Conservation (phyloP, 495 filamentous ascomycete species). For the Ramalina peruviana region DNA sequence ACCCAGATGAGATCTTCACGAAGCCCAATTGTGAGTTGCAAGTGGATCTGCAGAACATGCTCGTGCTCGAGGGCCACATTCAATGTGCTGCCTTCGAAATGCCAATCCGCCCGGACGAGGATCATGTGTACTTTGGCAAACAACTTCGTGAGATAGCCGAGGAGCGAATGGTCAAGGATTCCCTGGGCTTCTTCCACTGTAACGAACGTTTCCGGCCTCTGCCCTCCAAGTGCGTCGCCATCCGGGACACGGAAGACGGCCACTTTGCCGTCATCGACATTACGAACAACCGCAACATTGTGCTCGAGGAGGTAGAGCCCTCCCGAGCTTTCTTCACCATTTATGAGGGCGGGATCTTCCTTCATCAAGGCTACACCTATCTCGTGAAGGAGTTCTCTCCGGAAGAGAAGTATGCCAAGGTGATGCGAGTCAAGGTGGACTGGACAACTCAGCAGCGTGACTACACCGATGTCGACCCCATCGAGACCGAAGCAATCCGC, state of each 20-base stretch:
- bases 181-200: conserved; percentile 75
- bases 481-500: conserved; percentile 74
- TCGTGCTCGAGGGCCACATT: conserved; percentile 83
- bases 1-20: conserved; percentile 92
- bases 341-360: conserved; percentile 94
- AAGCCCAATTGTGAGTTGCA: conserved; percentile 79
- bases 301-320: conserved; percentile 92
- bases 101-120: conserved; percentile 66
- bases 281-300: conserved; percentile 63
- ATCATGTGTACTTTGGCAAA: conserved; percentile 65
- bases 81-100: conserved; percentile 95
- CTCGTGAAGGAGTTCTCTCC: conserved; percentile 80
- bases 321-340: conserved; percentile 90
- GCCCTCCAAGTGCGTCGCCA: conserved; percentile 70
- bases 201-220: conserved; percentile 76
- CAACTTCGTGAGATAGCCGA: conserved; percentile 58
- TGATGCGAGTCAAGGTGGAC: conserved; percentile 74
- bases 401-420: conserved; percentile 59
- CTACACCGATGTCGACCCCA: conserved; percentile 87
- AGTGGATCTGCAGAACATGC: conserved; percentile 79
- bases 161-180: conserved; percentile 60
- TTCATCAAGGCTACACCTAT: conserved; percentile 87
- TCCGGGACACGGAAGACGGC: conserved; percentile 83
- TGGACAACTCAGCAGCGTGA: conserved; percentile 92
- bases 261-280: conserved; percentile 90